Conservation (phyloP, 371 early-diverging fungal genomes). For the Rhizomucor miehei region DNA sequence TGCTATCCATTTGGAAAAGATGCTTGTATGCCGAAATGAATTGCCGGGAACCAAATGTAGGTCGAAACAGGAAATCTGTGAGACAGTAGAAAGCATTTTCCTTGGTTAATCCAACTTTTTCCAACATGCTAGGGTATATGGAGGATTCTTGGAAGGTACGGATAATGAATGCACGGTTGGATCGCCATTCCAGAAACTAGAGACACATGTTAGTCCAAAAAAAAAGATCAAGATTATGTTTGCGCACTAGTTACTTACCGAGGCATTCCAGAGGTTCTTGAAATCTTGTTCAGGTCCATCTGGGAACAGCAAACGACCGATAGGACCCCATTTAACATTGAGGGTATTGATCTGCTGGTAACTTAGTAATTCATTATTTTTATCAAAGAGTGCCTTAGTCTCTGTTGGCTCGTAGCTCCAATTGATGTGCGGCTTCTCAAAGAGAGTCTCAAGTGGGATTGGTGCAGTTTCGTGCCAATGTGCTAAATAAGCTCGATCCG, state of each 20-base stretch:
- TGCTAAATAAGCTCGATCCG: conserved; percentile 32
- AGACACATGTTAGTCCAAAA: background rate
- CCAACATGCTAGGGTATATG: conserved; percentile 18
- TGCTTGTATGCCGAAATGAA: conserved; percentile 29
- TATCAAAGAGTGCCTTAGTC: conserved; percentile 15
- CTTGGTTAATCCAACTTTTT: conserved; percentile 22
- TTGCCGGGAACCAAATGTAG: conserved; percentile 27
- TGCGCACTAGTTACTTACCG: conserved; percentile 9
- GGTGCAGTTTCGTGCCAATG: conserved; percentile 31
- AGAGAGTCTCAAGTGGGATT: conserved; percentile 27
- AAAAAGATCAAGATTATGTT: background rate
- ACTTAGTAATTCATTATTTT: conserved; percentile 9
- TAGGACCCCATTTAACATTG: conserved; percentile 21
- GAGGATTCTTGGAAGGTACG: conserved; percentile 28
- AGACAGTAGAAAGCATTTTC: conserved; percentile 34
- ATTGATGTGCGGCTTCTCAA: conserved; percentile 29
- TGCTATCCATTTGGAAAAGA: conserved; percentile 27
- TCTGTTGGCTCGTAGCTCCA: conserved; percentile 27
- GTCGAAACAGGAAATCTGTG: conserved; percentile 31
- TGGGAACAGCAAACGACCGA: conserved; percentile 26
- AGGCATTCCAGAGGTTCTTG: conserved; percentile 28
- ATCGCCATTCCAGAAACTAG: conserved; percentile 25
- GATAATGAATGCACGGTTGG: conserved; percentile 34
- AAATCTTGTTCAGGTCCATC: conserved; percentile 29
- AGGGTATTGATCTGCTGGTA: conserved; percentile 24